Conservation (phyloP, 768 basidiomycete genomes). For the Favolaschia claudopus region DNA sequence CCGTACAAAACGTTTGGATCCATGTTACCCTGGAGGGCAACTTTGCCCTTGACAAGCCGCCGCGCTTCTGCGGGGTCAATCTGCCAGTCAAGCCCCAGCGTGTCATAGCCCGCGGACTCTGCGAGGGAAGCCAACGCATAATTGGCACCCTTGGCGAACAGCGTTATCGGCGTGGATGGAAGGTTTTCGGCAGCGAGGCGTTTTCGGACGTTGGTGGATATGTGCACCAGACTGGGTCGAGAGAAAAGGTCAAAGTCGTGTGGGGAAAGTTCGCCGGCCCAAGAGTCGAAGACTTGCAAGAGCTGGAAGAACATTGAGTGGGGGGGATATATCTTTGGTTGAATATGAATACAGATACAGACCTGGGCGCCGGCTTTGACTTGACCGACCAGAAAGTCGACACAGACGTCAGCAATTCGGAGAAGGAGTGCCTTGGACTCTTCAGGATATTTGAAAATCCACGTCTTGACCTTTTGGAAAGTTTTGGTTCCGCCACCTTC, state of each 20-base stretch:
- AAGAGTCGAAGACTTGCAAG: conserved; percentile 97
- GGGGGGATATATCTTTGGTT: neutral
- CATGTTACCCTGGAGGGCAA: conserved; percentile 90
- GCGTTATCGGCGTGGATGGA: conserved; percentile 77
- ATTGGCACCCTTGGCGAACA: conserved; percentile 96
- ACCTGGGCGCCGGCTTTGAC: conserved; percentile 97
- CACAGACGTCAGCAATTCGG: conserved; percentile 88
- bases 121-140: conserved; percentile 69
- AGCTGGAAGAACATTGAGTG: conserved; percentile 59
- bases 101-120: conserved; percentile 78
- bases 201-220: conserved; percentile 71
- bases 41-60: conserved; percentile 61
- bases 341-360: conserved; percentile 25
- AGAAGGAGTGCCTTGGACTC: conserved; percentile 80
- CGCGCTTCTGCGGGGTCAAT: conserved; percentile 80
- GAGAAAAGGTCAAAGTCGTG: conserved; percentile 88
- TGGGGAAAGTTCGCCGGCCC: conserved; percentile 91
- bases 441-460: conserved; percentile 91
- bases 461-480: conserved; percentile 89
- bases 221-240: conserved; percentile 77
- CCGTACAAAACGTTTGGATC: conserved; percentile 91
- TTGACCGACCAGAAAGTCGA: conserved; percentile 91
- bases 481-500: conserved; percentile 95
- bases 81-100: conserved; percentile 92
- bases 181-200: conserved; percentile 62